These are phyloP conservation scores for Strobilomyces dryophilus DNA, from an alignment of 768 basidiomycete species.

Conservation along the genomic window DNA sequence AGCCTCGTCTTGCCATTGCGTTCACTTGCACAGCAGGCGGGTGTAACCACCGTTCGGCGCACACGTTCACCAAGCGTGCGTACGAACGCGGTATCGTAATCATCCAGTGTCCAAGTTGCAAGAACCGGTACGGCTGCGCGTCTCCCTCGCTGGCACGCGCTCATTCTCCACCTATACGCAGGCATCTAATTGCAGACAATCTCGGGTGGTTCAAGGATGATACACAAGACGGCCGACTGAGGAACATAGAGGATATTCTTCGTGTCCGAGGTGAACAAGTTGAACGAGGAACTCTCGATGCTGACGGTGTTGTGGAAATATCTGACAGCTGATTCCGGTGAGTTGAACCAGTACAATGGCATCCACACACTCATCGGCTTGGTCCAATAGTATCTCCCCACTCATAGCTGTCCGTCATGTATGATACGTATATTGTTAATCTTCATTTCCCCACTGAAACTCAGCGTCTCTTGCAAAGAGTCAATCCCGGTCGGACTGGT, in stretches of 20 bases:
- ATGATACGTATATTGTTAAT: conserved; percentile 7
- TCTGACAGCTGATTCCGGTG: conserved; percentile 23
- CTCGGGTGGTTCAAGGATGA: conserved; percentile 89
- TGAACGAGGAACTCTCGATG: conserved; percentile 43
- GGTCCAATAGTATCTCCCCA: background rate
- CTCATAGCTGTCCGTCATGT: conserved; percentile 1
- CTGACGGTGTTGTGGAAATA: conserved; percentile 54
- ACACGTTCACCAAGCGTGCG: conserved; percentile 79
- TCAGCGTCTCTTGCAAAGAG: background rate
- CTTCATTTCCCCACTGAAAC: background rate
- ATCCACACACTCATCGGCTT: background rate
- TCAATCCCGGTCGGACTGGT: background rate
- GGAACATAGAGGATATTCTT: conserved; percentile 81
- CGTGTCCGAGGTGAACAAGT: conserved; percentile 76
- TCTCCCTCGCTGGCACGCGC: background rate
- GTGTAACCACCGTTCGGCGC: conserved; percentile 79
- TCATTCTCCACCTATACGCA: conserved; percentile 20
- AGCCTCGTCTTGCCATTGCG: conserved; percentile 68
- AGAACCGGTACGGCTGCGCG: conserved; percentile 60
- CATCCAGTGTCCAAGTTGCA: conserved; percentile 87
- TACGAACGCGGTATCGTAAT: conserved; percentile 90
- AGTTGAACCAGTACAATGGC: background rate
- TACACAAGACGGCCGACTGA: conserved; percentile 65
- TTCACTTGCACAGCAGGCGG: conserved; percentile 81
- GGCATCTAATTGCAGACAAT: conserved; percentile 86